Evolutionary conservation across 768 basidiomycete species (phyloP), one percentile per base, ranked within the genome.

Genomic region (Mycena galopus): DNA sequence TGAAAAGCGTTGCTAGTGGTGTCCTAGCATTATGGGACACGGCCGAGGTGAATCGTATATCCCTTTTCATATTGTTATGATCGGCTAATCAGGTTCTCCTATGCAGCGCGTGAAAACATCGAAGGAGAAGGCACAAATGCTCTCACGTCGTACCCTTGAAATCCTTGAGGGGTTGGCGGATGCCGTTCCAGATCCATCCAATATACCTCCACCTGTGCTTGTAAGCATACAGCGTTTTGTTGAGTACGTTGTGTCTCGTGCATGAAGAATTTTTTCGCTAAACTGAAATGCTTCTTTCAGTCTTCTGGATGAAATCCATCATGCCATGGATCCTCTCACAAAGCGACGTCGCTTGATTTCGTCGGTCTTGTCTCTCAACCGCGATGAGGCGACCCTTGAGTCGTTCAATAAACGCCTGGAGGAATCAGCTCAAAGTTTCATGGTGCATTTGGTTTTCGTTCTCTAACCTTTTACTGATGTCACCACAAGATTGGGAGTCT

Each of bases 1-100:
- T 59, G 37, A 35, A 59, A 39, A 59, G 58, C 37, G 58, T 23
- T 39, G 58, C 25, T 39, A n/a, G 58, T 59, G 58, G 58, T 23
- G 58, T 59, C 58, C 16, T 59, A 8, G 58, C 58, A 2, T 37
- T 59, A 12, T 50, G 47, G 47, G n/a, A 25, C 14, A 50, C 23
- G 8, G n/a, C n/a, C n/a, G 23, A 50, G 47, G 58, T 59, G 35
- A 23, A 25, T 39, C 37, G 33, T 9, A 32, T 10, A 37, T n/a
- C 4, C 10, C 33, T 59, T 35, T 37, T 25, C 33, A 7, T 59
- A 10, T 59, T 35, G 33, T 39, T 37, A 39, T 35, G n/a, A n/a
- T 50, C 47, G n/a, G 21, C 35, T 35, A 58, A 37, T 58, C 57
- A 21, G 57, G n/a, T 37, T 14, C 57, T 4, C 33, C 57, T n/a